Evolutionary conservation across 441 rosid genomes (phyloP), one percentile per base, ranked within the genome.

Genomic region (Biscutella laevigata): DNA sequence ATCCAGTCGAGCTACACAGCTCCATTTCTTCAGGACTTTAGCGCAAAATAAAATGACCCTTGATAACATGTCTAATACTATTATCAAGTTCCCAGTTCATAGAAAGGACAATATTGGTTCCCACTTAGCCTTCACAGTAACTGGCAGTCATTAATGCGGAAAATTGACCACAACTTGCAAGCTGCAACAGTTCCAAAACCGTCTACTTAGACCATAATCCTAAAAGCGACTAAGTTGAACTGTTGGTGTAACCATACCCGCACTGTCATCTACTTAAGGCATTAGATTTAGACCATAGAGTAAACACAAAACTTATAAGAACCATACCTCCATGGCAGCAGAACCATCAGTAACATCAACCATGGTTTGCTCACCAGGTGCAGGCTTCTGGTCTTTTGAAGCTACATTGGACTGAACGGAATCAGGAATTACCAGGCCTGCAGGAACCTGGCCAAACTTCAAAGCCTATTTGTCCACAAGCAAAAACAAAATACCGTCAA

Each of bases 371-470:
- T 21, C 41, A 33, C 64, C 71, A 57, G 69, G 54, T 17, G 74
- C 81, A 68, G 72, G 78, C 57, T 76, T 72, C 19, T 58, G 80
- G 40, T 65, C 35, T 11, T 65, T 86, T 52, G 61, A 29, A 22
- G 30, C 66, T n/a, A n/a, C n/a, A n/a, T n/a, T n/a, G n/a, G n/a
- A n/a, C n/a, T n/a, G n/a, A 38, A 13, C 33, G 26, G 66, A 48
- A 28, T 74, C 83, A 3, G 77, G 76, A 60, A 82, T 69, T 53
- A 71, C 64, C 46, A 92, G 71, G 67, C 86, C 95, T 10, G 83
- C 85, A 21, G 97, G 99, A 68, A 92, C 74, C 74, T 82, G 97
- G 34, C 99, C 99, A 4, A 95, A 77, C 81, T 74, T 78, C 73
- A 92, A 53, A 57, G 92, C 99, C 97, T 91, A 76, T 48, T 29